A percentile compares a stretch with the other conserved stretches of the same genome.
phyloP scores from a whole-genome alignment of 2,329 filamentous ascomycete species.

The Calonectria hawksworthii region DNA sequence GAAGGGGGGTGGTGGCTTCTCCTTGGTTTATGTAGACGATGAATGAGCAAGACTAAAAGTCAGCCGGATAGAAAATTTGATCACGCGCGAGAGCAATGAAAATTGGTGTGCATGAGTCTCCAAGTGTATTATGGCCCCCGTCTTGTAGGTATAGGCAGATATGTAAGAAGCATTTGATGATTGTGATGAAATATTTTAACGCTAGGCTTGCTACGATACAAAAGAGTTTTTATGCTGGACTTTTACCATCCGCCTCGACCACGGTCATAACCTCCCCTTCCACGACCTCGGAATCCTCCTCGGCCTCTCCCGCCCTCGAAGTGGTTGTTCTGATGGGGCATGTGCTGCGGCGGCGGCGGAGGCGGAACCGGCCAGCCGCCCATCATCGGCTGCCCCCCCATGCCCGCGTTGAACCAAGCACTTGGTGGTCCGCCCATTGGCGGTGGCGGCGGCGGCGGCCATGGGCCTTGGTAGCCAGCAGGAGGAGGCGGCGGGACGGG shows the following conservation, averaged over 20 bases:
- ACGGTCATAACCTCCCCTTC: constrained; percentile 50
- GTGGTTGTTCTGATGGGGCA: constrained; percentile 39
- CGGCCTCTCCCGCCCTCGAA: constrained; percentile 41
- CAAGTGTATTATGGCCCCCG: neutral
- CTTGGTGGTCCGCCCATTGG: constrained; percentile 40
- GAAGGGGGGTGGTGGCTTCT: constrained; percentile 26
- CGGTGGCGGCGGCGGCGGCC: constrained; percentile 57
- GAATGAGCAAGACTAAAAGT: constrained; percentile 50
- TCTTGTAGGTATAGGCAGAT: neutral
- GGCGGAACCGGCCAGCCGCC: constrained; percentile 43
- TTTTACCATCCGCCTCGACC: constrained; percentile 45
- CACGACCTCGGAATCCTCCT: constrained; percentile 46
- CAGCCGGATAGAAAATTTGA: constrained; percentile 43
- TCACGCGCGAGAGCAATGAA: constrained; percentile 11
- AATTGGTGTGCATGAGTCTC: constrained; percentile 4
- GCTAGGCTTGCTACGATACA: constrained; percentile 20
- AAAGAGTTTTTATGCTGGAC: neutral
- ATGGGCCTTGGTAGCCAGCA: constrained; percentile 56
- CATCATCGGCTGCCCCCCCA: constrained; percentile 46
- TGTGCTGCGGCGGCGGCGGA: constrained; percentile 39
- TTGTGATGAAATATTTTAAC: constrained; percentile 1
- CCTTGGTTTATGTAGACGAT: constrained; percentile 47
- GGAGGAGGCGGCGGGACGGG: constrained; percentile 54
- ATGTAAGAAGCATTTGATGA: neutral
- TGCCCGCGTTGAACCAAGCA: constrained; percentile 48